Base-by-base conservation (phyloP, 768 basidiomycete genomes). In the Tulasnella sp. region DNA sequence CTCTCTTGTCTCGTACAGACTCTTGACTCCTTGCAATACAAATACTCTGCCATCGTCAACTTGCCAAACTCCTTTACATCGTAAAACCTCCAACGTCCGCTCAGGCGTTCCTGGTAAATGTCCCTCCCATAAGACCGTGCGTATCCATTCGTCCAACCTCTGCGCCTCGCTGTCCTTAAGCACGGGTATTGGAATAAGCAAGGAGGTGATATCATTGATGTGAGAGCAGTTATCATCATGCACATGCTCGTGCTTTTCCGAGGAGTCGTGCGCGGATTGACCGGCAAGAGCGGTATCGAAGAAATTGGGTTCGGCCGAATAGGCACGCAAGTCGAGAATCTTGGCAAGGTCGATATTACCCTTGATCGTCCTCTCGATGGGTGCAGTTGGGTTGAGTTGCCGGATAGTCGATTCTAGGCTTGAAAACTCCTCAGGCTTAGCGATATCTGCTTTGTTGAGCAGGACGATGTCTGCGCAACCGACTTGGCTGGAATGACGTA, bases 21-120 rank as follows among this genome's bases (percentile, higher is more conserved):
- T 94, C 80, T 94, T 87, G 16, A 99, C 98, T 2, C 96, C 98
- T 82, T 99, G 98, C 69, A 99, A 84, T 75, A 99, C 89, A 81
- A 91, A 88, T 77, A 88, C 86, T 74, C 88, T 86, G 2, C 92
- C 92, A 0, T 85, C 83, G 2, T 86, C 83, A 13, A 86, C 85
- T 23, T 83, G 81, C 80, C 97, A 90, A 26, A 95, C 86, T 10
- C 96, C 97, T 83, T 99, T 99, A 82, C 94, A 94, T 20, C 98
- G 90, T 26, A 99, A 85, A 5, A 98, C 87, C 75, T 90, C 88
- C 6, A 78, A 13, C 51, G 32, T n/a, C 16, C 55, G 73, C 37
- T 70, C 73, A 39, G n/a, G 48, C 35, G 29, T 80, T 7, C 82
- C 84, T 15, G 88, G 88, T 10, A 92, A 83, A 2, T 83, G 84